Evolutionary conservation across 192 early-diverging fungal species (phyloP).

Genomic region (Coemansia aciculifera): DNA sequence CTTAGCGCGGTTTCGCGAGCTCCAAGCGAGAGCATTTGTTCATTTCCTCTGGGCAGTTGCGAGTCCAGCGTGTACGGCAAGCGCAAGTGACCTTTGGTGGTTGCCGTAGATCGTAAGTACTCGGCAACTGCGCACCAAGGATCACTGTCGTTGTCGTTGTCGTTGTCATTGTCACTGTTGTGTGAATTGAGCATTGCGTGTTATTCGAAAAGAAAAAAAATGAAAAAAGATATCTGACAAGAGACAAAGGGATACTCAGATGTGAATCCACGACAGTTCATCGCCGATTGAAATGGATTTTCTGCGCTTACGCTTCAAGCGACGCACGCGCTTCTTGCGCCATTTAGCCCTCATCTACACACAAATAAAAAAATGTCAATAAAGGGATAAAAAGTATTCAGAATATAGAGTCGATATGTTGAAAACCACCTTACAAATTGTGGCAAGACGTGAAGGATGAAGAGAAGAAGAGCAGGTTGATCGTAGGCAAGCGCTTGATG

Average conservation of each 20-base stretch:
- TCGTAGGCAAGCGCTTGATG: not conserved
- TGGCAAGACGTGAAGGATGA: not conserved
- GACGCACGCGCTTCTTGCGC: slow-evolving; percentile 71
- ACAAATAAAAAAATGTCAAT: not conserved
- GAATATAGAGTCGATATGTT: not conserved
- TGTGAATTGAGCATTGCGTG: not conserved
- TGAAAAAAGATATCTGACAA: not conserved
- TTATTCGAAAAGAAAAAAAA: not conserved
- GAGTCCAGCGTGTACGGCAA: not conserved
- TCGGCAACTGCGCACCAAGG: slow-evolving; percentile 21
- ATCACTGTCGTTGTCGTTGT: not conserved
- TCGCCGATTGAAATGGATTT: slow-evolving; percentile 11
- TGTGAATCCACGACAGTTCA: not conserved
- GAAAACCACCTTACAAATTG: not conserved
- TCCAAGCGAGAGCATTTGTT: not conserved
- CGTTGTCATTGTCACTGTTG: not conserved
- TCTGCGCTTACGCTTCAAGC: slow-evolving; percentile 74
- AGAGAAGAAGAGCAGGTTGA: not conserved
- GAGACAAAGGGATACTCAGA: not conserved
- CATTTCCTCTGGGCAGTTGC: not conserved
- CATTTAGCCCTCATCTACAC: slow-evolving; percentile 70
- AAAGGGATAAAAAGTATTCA: not conserved
- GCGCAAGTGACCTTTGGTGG: not conserved
- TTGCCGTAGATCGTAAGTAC: slow-evolving; percentile 4
- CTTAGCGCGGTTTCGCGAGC: slow-evolving; percentile 1